Conservation (phyloP, 208 protist genomes). For the Angomonas ambiguus region DNA sequence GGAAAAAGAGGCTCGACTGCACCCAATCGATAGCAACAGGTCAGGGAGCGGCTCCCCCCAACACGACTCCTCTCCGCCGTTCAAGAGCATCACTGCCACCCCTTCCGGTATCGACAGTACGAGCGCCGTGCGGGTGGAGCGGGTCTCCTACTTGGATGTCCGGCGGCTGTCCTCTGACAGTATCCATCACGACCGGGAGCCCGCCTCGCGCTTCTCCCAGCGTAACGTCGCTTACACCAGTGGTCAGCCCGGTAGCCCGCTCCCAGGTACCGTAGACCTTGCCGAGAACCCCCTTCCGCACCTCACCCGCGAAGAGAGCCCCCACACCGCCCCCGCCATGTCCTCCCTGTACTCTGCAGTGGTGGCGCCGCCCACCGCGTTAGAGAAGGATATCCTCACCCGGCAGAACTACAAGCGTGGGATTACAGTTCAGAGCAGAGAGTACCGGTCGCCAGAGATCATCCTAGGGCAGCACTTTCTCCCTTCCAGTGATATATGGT, state of each 20-base stretch:
- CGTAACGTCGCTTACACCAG: not conserved
- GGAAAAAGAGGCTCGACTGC: too few relatives aligned
- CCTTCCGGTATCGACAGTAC: not conserved
- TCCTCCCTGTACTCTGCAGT: slow-evolving; percentile 13
- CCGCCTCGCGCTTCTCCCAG: not conserved
- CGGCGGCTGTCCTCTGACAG: not conserved
- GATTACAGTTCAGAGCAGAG: slow-evolving; percentile 55
- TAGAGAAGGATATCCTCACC: slow-evolving; percentile 39
- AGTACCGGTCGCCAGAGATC: slow-evolving; percentile 78
- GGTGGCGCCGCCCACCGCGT: slow-evolving; percentile 10
- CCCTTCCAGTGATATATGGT: slow-evolving; percentile 71
- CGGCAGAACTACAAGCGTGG: slow-evolving; percentile 38
- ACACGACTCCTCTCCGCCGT: not conserved
- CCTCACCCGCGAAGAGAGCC: not conserved
- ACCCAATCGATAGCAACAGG: too few relatives aligned
- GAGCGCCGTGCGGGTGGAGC: slow-evolving; percentile 7
- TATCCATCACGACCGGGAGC: not conserved
- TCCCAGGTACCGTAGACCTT: not conserved
- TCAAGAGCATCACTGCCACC: not conserved
- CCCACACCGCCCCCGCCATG: not conserved
- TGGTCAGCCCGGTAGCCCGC: not conserved
- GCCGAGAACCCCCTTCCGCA: not conserved
- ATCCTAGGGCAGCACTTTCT: slow-evolving; percentile 60
- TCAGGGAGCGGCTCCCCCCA: not conserved
- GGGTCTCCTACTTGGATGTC: slow-evolving; percentile 10